These are phyloP conservation scores for Sugiyamaella boreocaroliniensis DNA, from an alignment of 805 yeast genomes.

Conservation along the genomic window DNA sequence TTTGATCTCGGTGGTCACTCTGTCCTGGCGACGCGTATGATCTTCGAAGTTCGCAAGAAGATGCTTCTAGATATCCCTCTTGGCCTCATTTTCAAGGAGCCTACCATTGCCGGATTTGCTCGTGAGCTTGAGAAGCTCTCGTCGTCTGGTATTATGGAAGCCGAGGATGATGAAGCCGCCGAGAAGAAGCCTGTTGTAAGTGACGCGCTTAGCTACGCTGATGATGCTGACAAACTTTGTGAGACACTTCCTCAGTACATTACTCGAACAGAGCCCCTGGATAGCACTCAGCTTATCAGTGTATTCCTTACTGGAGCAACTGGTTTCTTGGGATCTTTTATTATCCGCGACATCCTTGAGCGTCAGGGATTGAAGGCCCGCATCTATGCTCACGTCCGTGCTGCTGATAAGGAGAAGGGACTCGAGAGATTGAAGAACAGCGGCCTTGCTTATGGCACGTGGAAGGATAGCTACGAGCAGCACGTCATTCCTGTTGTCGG, in stretches of 20 bases:
- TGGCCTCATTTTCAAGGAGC: conserved; percentile 82
- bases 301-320: conserved; percentile 93
- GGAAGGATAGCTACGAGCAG: conserved; percentile 55
- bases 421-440: conserved; percentile 68
- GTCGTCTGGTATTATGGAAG: conserved; percentile 31
- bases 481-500: conserved; percentile 73
- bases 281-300: conserved; percentile 38
- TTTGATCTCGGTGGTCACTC: conserved; percentile 98
- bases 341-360: conserved; percentile 66
- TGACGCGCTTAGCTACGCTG: conserved; percentile 41
- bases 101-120: conserved; percentile 78
- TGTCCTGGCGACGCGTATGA: conserved; percentile 93
- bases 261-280: conserved; percentile 38
- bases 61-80: conserved; percentile 77
- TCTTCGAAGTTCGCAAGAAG: conserved; percentile 77
- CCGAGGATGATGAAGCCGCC: conserved; percentile 29
- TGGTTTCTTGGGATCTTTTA: conserved; percentile 91
- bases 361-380: conserved; percentile 47
- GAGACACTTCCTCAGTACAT: conserved; percentile 39
- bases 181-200: conserved; percentile 27
- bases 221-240: conserved; percentile 60
- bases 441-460: conserved; percentile 74
- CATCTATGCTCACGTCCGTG: conserved; percentile 88
- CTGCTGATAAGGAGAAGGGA: conserved; percentile 60
- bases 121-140: conserved; percentile 57